Conservation (phyloP, 441 rosid genomes). For the Gossypium aridum region DNA sequence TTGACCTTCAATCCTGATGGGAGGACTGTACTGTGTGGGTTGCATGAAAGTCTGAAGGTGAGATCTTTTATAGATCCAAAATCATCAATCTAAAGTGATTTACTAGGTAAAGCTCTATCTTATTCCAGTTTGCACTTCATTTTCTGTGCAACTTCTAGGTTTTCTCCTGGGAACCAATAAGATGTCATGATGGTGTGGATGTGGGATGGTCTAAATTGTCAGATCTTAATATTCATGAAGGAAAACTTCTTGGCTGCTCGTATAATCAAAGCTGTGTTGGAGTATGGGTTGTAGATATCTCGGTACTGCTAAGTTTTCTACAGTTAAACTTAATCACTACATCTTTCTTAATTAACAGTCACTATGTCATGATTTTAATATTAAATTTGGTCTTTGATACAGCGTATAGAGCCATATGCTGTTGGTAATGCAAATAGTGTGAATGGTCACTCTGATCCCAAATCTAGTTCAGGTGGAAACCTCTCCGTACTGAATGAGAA, state of each 20-base stretch:
- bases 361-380: slow-evolving; percentile 17
- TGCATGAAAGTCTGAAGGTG: slow-evolving; percentile 93
- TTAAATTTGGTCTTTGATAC: slow-evolving; percentile 19
- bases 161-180: slow-evolving; percentile 97
- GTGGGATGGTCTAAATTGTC: slow-evolving; percentile 98
- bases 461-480: slow-evolving; percentile 46
- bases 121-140: slow-evolving; percentile 12
- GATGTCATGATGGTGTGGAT: slow-evolving; percentile 87
- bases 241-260: slow-evolving; percentile 98
- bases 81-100: slow-evolving; percentile 9
- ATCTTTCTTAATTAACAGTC: slow-evolving; percentile 16
- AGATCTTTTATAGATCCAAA: slow-evolving; percentile 14
- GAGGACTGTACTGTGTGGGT: slow-evolving; percentile 90
- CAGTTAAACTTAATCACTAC: slow-evolving; percentile 10
- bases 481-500: slow-evolving; percentile 50
- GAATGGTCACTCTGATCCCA: slow-evolving; percentile 56
- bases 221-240: slow-evolving; percentile 93
- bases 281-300: slow-evolving; percentile 97
- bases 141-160: slow-evolving; percentile 42
- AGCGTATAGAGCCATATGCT: slow-evolving; percentile 73
- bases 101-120: slow-evolving; percentile 3
- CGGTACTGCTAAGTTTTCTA: slow-evolving; percentile 46
- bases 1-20: slow-evolving; percentile 93
- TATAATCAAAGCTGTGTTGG: slow-evolving; percentile 98
- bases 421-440: slow-evolving; percentile 35